Evolutionary conservation across 495 filamentous ascomycete genomes (phyloP), one percentile per base, ranked within the genome.

Genomic region (Penicillium flavigenum): DNA sequence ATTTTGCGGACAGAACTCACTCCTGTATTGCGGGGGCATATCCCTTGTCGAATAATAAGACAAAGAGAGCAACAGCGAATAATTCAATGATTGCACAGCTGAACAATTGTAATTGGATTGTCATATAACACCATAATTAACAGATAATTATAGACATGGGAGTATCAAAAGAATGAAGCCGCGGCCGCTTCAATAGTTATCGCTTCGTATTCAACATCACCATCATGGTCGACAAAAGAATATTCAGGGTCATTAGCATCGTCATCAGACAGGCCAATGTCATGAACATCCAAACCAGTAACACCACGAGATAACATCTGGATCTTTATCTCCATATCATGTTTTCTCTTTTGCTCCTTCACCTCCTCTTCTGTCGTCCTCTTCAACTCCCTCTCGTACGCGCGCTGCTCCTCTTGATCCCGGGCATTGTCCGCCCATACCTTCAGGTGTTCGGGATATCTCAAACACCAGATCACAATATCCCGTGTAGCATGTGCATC

Each of bases 401-500:
- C 38, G 6, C 52, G 57, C 34, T 49, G 24, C 5, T 51, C 47
- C 22, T 60, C 45, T 39, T 56, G 6, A 5, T 57, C 48, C 17
- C 61, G 50, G 31, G 61, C 58, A 14, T 43, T 51, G 2, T 60
- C 47, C 20, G 61, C 70, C 70, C 70, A 72, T 10, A 34, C 44
- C 9, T 56, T 29, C 41, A 69, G 36, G 9, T 26, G 39, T 7
- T 65, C 54, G 0, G 67, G 67, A 20, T 76, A 63, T 57, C 59
- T 47, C 11, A 71, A 39, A 50, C 70, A 76, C 62, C 67, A 76
- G 11, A 76, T 63, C 41, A 75, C 70, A 26, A 77, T 44, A 36
- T 77, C 75, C 2, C 75, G 60, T 5, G 75, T 67, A 1, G 76
- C 73, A 17, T 65, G 59, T 2, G 74, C 62, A 62, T 79, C 76